These are phyloP conservation scores for Cytospora mali DNA, from an alignment of 2,329 filamentous ascomycete species.

Conservation along the genomic window DNA sequence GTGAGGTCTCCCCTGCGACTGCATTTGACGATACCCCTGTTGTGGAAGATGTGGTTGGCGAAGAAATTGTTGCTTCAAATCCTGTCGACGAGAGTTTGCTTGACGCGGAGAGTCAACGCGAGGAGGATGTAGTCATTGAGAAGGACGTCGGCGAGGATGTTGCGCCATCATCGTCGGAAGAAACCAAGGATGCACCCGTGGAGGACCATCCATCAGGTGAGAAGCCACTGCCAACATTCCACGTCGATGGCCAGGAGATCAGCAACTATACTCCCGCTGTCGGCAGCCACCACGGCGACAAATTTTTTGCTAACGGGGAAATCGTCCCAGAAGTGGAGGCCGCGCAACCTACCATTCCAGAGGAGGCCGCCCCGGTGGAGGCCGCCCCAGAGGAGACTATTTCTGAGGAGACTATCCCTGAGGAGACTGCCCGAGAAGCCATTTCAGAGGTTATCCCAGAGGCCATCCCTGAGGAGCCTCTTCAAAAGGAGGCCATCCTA, in stretches of 20 bases:
- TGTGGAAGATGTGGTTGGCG: constrained; percentile 24
- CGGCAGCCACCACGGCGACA: background rate
- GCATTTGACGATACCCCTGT: constrained; percentile 23
- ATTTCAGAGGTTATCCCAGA: background rate
- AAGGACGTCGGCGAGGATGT: constrained; percentile 18
- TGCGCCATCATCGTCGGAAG: constrained; percentile 9
- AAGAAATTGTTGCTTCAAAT: constrained; percentile 28
- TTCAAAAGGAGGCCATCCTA: background rate
- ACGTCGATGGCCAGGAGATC: background rate
- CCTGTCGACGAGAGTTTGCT: constrained; percentile 24
- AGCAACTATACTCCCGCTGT: background rate
- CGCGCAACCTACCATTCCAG: background rate
- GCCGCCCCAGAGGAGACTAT: background rate
- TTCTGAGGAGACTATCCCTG: background rate
- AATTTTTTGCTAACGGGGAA: background rate
- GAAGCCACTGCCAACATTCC: background rate
- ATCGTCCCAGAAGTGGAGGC: background rate
- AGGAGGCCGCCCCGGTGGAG: background rate
- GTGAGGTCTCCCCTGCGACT: constrained; percentile 25
- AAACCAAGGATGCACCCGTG: constrained; percentile 4
- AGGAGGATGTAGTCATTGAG: constrained; percentile 12
- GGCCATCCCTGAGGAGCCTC: background rate
- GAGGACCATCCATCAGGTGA: constrained; percentile 1
- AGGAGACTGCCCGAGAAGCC: background rate
- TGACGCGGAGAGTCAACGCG: constrained; percentile 11